Evolutionary conservation across 1,284 basidiomycete genomes (phyloP), one percentile per base, ranked within the genome.

Genomic region (Ganoderma lucidum): DNA sequence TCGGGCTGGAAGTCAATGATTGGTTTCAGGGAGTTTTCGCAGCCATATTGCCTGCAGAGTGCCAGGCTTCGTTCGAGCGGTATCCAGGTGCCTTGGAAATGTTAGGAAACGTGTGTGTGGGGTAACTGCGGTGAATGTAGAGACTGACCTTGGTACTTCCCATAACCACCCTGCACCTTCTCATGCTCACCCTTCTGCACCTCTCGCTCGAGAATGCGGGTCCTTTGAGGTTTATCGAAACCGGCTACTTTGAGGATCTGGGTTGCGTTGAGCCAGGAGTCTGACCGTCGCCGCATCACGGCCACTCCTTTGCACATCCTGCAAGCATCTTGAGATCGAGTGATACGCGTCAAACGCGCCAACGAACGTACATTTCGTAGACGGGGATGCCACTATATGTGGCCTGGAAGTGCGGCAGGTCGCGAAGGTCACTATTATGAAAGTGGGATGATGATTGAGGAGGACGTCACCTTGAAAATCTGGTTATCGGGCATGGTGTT

Each of bases 201-300:
- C 83, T 99, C 98, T 73, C 98, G 90, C 81, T 99, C 98, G 62
- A 99, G 87, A 15, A 99, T 97, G 69, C 98, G 91, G 67, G 98
- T 99, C 62, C 98, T 88, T 80, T 99, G 98, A 0, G 98, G 98
- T 81, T 99, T 99, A 84, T 99, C 98, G 76, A 99, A 98, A 12
- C 97, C 98, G 42, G 97, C 98, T 75, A 99, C 97, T 81, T 99
- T 99, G 79, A 99, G 90, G 71, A 99, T 98, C 82, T 99, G 98
- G 0, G 98, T 99, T 80, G 98, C 98, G 86, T 99, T 99, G 69
- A 98, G 86, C 95, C 98, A 99, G 62, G 93, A 94, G 83, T 99
- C 98, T 55, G 94, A 88, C 76, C 97, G 91, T 74, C 98, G 88
- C 65, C 97, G 90, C 98, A 99, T 99, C 73, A 99, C 96, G 64